Evolutionary conservation across 257 asterid genomes (phyloP).

Genomic region (Penstemon davidsonii): DNA sequence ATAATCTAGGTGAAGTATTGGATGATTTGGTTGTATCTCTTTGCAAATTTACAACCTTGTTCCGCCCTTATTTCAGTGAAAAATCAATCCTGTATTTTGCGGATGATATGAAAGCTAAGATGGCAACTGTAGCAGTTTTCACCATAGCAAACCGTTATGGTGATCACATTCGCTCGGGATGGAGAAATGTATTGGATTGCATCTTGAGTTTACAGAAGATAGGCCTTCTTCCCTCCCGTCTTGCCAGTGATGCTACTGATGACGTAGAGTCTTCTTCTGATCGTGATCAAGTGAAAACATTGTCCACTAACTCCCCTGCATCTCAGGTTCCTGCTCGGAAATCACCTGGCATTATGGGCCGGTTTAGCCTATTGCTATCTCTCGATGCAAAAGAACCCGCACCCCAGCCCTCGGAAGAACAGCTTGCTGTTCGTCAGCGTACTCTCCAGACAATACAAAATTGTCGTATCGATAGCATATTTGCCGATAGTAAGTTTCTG

Average conservation of each 20-base stretch:
- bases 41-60: slow-evolving; percentile 76
- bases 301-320: slow-evolving; percentile 41
- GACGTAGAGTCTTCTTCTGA: slow-evolving; percentile 58
- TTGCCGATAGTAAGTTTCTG: slow-evolving; percentile 87
- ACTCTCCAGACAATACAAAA: slow-evolving; percentile 71
- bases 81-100: slow-evolving; percentile 67
- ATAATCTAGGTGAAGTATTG: slow-evolving; percentile 62
- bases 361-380: slow-evolving; percentile 78
- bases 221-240: slow-evolving; percentile 89
- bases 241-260: slow-evolving; percentile 77
- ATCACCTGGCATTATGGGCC: slow-evolving; percentile 81
- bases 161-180: slow-evolving; percentile 75
- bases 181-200: slow-evolving; percentile 93
- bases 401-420: slow-evolving; percentile 77
- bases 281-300: slow-evolving; percentile 41
- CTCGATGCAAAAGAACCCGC: slow-evolving; percentile 80
- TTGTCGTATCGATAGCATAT: slow-evolving; percentile 78
- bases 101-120: slow-evolving; percentile 73
- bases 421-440: slow-evolving; percentile 72
- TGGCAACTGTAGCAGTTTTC: slow-evolving; percentile 83
- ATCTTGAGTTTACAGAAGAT: slow-evolving; percentile 78
- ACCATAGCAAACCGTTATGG: slow-evolving; percentile 81
- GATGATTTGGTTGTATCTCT: slow-evolving; percentile 88
- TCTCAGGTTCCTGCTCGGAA: slow-evolving; percentile 57
- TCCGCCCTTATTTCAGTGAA: slow-evolving; percentile 58